Conservation (phyloP, 371 early-diverging fungal species). For the Apophysomyces trapeziformis region DNA sequence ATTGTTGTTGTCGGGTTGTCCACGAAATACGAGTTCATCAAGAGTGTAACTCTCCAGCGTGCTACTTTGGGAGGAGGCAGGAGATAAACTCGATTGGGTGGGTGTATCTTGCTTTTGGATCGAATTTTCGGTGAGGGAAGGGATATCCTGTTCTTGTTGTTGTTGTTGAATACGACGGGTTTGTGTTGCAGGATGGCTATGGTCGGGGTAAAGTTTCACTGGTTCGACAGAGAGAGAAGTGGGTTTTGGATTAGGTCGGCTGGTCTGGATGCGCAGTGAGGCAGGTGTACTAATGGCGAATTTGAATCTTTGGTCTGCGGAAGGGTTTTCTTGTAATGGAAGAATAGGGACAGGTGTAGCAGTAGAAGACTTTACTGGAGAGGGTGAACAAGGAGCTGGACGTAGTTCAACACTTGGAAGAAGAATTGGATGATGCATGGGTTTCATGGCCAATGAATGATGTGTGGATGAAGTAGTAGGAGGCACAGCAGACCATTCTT, state of each 20-base stretch:
- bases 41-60: neutral
- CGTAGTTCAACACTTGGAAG: conserved; percentile 1
- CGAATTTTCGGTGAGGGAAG: neutral
- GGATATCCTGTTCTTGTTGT: neutral
- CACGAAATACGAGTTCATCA: conserved; percentile 3
- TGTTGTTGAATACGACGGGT: neutral
- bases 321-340: conserved; percentile 6
- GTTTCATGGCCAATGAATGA: conserved; percentile 2
- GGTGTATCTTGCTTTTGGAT: neutral
- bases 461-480: conserved; percentile 17
- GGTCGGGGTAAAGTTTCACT: conserved; percentile 12
- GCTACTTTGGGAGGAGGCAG: neutral
- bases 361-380: neutral
- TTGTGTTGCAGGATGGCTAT: conserved; percentile 10
- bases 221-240: conserved; percentile 12
- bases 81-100: neutral
- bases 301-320: conserved; percentile 27
- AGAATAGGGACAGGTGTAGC: conserved; percentile 12
- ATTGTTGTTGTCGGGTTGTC: neutral
- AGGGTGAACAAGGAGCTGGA: neutral
- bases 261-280: conserved; percentile 22
- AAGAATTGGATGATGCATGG: conserved; percentile 19
- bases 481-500: conserved; percentile 11
- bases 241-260: neutral
- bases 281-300: conserved; percentile 48